phyloP scores from a whole-genome alignment of 768 basidiomycete genomes.

The Russula foetens region DNA sequence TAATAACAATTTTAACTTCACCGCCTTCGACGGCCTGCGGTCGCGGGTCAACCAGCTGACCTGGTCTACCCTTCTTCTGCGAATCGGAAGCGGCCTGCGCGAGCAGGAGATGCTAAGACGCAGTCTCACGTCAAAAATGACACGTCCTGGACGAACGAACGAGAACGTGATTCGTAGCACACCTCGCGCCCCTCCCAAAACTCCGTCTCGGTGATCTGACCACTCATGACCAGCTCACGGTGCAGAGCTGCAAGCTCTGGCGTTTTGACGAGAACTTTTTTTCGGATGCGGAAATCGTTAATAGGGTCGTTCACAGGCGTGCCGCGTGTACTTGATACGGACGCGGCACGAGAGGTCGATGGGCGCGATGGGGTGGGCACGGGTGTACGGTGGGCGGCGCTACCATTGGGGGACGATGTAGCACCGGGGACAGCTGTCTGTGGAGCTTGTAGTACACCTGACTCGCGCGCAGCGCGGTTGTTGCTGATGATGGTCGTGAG shows the following conservation, averaged over 20 bases:
- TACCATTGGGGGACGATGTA: slow-evolving; percentile 20
- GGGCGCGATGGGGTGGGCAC: slow-evolving; percentile 34
- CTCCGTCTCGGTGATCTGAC: slow-evolving; percentile 84
- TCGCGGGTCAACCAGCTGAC: slow-evolving; percentile 81
- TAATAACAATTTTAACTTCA: slow-evolving; percentile 84
- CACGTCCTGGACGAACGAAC: slow-evolving; percentile 11
- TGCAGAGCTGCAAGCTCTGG: slow-evolving; percentile 77
- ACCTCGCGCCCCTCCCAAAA: slow-evolving; percentile 98
- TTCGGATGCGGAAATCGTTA: slow-evolving; percentile 64
- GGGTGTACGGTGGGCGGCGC: slow-evolving; percentile 21
- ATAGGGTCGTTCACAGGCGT: slow-evolving; percentile 56
- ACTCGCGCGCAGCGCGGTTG: slow-evolving; percentile 39
- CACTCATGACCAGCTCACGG: slow-evolving; percentile 77
- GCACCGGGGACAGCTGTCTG: slow-evolving; percentile 21
- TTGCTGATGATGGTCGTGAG: slow-evolving; percentile 68
- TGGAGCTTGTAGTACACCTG: slow-evolving; percentile 17
- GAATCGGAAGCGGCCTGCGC: slow-evolving; percentile 66
- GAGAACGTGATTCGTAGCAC: slow-evolving; percentile 6
- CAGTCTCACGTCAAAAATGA: slow-evolving; percentile 23
- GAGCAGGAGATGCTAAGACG: slow-evolving; percentile 57
- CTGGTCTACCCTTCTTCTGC: slow-evolving; percentile 75
- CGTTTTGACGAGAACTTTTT: slow-evolving; percentile 70
- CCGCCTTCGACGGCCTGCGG: slow-evolving; percentile 78
- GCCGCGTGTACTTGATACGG: slow-evolving; percentile 44
- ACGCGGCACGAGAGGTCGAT: slow-evolving; percentile 52